A percentile compares a stretch with the other conserved stretches of the same genome.
Evolutionary conservation across 176 grass and related monocot genomes (phyloP).

Genomic region (Juncus inflexus): DNA sequence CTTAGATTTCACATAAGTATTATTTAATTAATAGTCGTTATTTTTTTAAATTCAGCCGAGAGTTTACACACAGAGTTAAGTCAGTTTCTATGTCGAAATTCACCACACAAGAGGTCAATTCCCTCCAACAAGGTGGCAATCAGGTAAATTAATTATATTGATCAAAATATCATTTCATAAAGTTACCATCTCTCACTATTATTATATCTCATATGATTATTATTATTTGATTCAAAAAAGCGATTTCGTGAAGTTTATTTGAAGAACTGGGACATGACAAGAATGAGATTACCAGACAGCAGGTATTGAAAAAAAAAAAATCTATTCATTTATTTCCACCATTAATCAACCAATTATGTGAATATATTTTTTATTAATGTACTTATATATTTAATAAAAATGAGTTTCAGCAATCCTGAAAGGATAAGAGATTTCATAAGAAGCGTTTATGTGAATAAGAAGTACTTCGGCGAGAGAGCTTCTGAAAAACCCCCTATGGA

Average conservation of each 20-base stretch:
- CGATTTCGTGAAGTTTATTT: conserved; percentile 78
- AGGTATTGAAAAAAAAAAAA: conserved; percentile 50
- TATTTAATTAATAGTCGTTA: neutral
- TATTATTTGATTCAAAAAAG: conserved; percentile 33
- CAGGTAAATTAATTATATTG: conserved; percentile 47
- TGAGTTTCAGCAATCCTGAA: conserved; percentile 64
- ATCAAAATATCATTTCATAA: neutral
- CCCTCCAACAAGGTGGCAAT: conserved; percentile 88
- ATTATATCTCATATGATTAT: neutral
- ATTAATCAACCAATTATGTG: conserved; percentile 8
- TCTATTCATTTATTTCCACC: conserved; percentile 9
- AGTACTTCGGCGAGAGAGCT: conserved; percentile 60
- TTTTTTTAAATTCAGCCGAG: conserved; percentile 44
- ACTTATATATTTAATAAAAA: conserved; percentile 17
- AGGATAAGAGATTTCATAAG: conserved; percentile 96
- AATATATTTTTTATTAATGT: conserved; percentile 9
- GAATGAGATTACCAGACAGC: conserved; percentile 84
- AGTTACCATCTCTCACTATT: too few species aligned
- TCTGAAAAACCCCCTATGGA: conserved; percentile 45
- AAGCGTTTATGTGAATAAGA: conserved; percentile 95
- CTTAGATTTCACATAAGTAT: conserved; percentile 2
- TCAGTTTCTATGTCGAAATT: conserved; percentile 96
- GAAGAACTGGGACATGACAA: conserved; percentile 91
- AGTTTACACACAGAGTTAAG: conserved; percentile 97
- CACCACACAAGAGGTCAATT: conserved; percentile 73